Percentiles rank a stretch among this genome's conserved stretches.
phyloP scores from a whole-genome alignment of 2,329 filamentous ascomycete species.

The Beauveria bassiana region DNA sequence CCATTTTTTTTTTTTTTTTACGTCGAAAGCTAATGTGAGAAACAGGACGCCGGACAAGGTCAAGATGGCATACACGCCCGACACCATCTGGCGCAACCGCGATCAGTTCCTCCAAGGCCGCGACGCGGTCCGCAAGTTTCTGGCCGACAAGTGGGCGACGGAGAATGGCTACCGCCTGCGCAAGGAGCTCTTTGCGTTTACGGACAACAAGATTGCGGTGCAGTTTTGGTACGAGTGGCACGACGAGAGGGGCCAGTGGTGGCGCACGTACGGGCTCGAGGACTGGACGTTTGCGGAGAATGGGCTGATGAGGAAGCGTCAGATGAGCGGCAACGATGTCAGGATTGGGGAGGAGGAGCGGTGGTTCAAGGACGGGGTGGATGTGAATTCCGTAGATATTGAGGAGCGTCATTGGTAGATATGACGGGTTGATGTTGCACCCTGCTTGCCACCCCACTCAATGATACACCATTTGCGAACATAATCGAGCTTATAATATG shows the following conservation, averaged over 20 bases:
- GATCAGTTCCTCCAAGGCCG: constrained; percentile 61
- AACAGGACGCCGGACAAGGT: constrained; percentile 48
- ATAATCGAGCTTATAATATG: too few species aligned
- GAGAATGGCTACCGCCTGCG: constrained; percentile 67
- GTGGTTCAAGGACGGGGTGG: constrained; percentile 63
- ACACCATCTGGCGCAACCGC: constrained; percentile 77
- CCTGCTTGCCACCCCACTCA: too few species aligned
- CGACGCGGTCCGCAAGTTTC: constrained; percentile 57
- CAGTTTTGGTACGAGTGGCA: constrained; percentile 88
- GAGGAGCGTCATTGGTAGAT: constrained; percentile 58
- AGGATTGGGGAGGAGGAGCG: constrained; percentile 53
- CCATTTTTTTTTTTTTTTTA: too few species aligned
- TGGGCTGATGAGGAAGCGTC: constrained; percentile 63
- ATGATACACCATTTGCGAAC: too few species aligned
- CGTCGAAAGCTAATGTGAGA: neutral
- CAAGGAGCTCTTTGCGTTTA: constrained; percentile 78
- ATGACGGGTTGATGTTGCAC: too few species aligned
- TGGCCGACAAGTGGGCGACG: constrained; percentile 65
- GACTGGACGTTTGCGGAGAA: constrained; percentile 69
- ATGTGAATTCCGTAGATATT: constrained; percentile 61
- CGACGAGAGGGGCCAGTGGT: constrained; percentile 67
- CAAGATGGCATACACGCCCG: constrained; percentile 65
- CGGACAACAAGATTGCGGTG: constrained; percentile 69
- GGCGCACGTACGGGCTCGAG: constrained; percentile 77
- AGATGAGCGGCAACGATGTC: constrained; percentile 71